Percentiles rank a stretch among this genome's conserved stretches.
Evolutionary conservation across 352 stramenopile species (phyloP).

Genomic region (Pythium oligandrum): DNA sequence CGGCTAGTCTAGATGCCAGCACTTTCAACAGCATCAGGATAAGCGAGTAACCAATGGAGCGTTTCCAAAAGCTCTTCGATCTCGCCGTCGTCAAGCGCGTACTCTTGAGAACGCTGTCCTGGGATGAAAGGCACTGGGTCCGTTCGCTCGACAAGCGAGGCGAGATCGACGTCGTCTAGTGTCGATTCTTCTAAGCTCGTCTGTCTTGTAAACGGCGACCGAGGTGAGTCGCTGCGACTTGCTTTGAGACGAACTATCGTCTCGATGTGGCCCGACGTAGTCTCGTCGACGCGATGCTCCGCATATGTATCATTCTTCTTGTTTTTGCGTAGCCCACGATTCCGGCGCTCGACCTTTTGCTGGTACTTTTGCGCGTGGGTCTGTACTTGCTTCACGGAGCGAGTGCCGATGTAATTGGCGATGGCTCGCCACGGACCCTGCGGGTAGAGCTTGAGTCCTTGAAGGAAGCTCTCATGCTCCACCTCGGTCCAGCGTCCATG

Average conservation of each 20-base stretch:
- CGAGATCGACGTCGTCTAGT: not conserved
- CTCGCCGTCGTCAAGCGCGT: no score
- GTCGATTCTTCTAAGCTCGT: no score
- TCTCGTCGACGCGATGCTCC: conserved; percentile 69
- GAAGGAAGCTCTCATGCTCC: conserved; percentile 79
- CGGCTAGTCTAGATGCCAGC: no score
- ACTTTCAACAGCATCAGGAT: no score
- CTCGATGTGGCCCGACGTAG: conserved; percentile 27
- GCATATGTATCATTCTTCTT: conserved; percentile 77
- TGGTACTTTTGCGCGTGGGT: conserved; percentile 86
- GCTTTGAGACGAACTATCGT: no score
- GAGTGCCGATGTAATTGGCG: conserved; percentile 66
- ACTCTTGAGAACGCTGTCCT: no score
- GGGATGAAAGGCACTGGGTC: not conserved
- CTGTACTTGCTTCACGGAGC: conserved; percentile 80
- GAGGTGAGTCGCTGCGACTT: no score
- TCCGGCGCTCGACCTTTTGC: conserved; percentile 78
- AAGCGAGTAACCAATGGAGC: no score
- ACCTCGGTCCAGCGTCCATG: conserved; percentile 47
- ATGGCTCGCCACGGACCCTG: conserved; percentile 72
- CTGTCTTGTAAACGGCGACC: no score
- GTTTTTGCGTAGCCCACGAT: conserved; percentile 76
- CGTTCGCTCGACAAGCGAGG: not conserved
- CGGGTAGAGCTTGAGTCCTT: conserved; percentile 79
- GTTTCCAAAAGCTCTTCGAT: no score